These are phyloP conservation scores for Fusarium sp. DNA, from an alignment of 2,329 filamentous ascomycete genomes.

Conservation along the genomic window DNA sequence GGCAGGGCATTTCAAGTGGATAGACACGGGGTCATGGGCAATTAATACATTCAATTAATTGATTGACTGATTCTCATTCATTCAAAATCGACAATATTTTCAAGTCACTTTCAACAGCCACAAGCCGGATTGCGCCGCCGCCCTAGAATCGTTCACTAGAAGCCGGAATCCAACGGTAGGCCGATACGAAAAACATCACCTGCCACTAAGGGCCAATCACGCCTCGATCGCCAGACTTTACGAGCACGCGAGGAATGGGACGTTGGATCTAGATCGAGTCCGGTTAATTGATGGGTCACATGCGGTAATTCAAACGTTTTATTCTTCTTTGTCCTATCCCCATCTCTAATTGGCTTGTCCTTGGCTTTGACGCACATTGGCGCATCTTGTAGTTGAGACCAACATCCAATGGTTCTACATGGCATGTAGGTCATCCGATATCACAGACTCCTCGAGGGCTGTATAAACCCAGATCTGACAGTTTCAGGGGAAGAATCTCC, in stretches of 20 bases:
- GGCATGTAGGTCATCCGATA: neutral
- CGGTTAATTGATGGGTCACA: neutral
- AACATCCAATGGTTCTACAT: neutral
- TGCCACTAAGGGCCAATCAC: neutral
- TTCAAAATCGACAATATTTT: neutral
- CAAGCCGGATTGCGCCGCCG: neutral
- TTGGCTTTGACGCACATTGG: slow-evolving; percentile 8
- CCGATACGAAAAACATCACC: slow-evolving; percentile 6
- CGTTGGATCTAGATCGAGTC: neutral
- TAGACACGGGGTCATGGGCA: neutral
- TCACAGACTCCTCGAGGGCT: slow-evolving; percentile 8
- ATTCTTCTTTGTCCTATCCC: neutral
- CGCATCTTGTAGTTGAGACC: neutral
- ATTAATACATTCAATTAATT: neutral
- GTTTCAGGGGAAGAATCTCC: slow-evolving; percentile 9
- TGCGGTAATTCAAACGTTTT: neutral
- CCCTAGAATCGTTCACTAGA: neutral
- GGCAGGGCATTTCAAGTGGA: neutral
- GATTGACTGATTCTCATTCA: neutral
- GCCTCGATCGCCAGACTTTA: neutral
- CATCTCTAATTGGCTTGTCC: slow-evolving; percentile 1
- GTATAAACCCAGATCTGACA: slow-evolving; percentile 8
- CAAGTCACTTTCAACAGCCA: slow-evolving; percentile 2
- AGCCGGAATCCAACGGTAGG: slow-evolving; percentile 8
- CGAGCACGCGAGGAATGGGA: slow-evolving; percentile 14